These are phyloP conservation scores for Ascochyta pisi DNA, from an alignment of 2,329 filamentous ascomycete species.

Conservation along the genomic window DNA sequence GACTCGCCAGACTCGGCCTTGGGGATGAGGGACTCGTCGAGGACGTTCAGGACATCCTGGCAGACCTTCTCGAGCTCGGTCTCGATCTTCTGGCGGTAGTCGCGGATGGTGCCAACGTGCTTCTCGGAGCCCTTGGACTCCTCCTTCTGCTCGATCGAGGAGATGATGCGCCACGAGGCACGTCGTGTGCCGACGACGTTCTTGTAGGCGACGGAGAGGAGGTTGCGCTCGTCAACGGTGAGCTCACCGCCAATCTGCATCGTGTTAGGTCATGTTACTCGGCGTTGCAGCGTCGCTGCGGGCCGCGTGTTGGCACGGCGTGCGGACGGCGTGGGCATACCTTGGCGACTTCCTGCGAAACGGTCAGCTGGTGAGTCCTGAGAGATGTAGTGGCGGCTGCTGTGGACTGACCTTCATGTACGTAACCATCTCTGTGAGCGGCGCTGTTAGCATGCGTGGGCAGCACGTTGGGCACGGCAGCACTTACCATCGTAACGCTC, in stretches of 20 bases:
- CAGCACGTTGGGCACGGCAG: constrained; percentile 22
- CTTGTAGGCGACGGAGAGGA: constrained; percentile 99
- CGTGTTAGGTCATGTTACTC: constrained; percentile 28
- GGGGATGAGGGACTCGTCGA: constrained; percentile 92
- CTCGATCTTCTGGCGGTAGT: constrained; percentile 99
- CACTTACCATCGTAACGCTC: constrained; percentile 95
- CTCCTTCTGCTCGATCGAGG: constrained; percentile 99
- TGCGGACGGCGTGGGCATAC: constrained; percentile 55
- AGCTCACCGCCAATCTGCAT: constrained; percentile 69
- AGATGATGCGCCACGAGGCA: constrained; percentile 99
- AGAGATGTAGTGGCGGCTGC: background rate
- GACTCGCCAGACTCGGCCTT: constrained; percentile 96
- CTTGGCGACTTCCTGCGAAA: constrained; percentile 86
- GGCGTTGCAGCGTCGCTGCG: constrained; percentile 19
- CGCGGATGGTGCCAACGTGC: constrained; percentile 91
- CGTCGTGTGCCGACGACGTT: constrained; percentile 98
- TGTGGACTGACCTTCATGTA: constrained; percentile 84
- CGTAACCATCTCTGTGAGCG: constrained; percentile 82
- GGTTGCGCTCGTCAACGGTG: constrained; percentile 78
- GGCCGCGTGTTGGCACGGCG: constrained; percentile 29
- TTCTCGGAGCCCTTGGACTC: constrained; percentile 97
- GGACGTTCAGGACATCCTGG: constrained; percentile 94
- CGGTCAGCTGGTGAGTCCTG: constrained; percentile 42
- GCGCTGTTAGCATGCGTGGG: constrained; percentile 43
- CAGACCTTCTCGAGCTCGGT: constrained; percentile 96